Percentiles rank a stretch among this genome's conserved stretches.
phyloP scores from a whole-genome alignment of 257 asterid species.

The Petrea volubilis region DNA sequence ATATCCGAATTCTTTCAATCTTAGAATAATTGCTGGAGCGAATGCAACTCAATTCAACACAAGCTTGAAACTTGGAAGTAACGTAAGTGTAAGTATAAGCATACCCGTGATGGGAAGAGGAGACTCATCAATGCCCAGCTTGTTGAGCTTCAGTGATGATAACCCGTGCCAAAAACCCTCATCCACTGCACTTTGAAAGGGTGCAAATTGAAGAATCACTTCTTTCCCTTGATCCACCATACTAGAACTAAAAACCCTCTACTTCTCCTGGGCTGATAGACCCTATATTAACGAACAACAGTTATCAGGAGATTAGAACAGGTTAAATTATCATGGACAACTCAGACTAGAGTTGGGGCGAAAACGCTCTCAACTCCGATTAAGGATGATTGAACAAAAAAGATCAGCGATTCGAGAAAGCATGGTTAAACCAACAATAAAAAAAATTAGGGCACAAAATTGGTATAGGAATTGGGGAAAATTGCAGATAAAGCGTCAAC shows the following conservation, averaged over 20 bases:
- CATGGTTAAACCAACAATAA: not conserved
- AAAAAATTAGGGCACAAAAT: slow-evolving; percentile 29
- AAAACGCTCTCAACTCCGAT: not conserved
- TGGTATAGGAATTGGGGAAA: not conserved
- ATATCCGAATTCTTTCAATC: not conserved
- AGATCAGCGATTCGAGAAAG: not conserved
- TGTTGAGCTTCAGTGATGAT: slow-evolving; percentile 91
- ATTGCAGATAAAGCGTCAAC: not conserved
- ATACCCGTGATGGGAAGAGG: slow-evolving; percentile 86
- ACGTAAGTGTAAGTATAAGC: not conserved
- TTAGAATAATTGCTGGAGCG: not conserved
- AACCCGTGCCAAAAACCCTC: slow-evolving; percentile 94
- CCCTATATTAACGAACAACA: not conserved
- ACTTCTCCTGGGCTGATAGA: slow-evolving; percentile 12
- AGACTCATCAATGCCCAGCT: slow-evolving; percentile 87
- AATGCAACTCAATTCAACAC: not conserved
- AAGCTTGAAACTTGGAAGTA: slow-evolving; percentile 2
- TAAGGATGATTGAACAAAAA: not conserved
- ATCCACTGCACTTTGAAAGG: slow-evolving; percentile 78
- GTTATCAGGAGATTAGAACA: not conserved
- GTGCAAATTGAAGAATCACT: slow-evolving; percentile 61
- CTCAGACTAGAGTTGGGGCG: not conserved
- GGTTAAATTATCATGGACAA: not conserved
- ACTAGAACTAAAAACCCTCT: slow-evolving; percentile 1
- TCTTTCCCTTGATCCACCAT: slow-evolving; percentile 44